Evolutionary conservation across 2,329 filamentous ascomycete species (phyloP).

Genomic region (Fusarium tjaetaba): DNA sequence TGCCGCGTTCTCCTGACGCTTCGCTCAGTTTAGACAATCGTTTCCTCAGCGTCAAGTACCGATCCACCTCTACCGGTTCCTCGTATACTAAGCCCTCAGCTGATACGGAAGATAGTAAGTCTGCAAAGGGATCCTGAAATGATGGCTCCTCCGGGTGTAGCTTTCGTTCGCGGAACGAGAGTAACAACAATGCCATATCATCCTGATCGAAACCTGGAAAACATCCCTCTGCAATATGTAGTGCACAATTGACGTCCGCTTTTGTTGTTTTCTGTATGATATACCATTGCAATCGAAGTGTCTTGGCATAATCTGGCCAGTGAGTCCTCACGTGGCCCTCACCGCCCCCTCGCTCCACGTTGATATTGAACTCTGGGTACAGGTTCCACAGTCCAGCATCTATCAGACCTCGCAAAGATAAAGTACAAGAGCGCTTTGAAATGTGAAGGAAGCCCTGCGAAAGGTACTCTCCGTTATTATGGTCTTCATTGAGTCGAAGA

Average conservation of each 20-base stretch:
- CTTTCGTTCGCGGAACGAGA: not conserved
- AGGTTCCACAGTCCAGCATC: too few species aligned
- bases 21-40: rapidly evolving
- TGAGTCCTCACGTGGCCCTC: too few species aligned
- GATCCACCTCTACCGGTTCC: not conserved
- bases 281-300: too few species aligned
- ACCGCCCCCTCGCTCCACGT: too few species aligned
- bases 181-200: not conserved
- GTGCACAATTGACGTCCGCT: rapidly evolving
- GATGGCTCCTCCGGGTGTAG: rapidly evolving
- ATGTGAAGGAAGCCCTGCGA: too few species aligned
- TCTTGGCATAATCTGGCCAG: too few species aligned
- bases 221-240: rapidly evolving
- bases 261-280: not conserved
- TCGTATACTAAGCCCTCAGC: rapidly evolving
- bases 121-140: not conserved
- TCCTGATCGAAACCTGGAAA: not conserved
- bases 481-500: too few species aligned
- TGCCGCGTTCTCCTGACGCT: not conserved
- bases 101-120: too few species aligned
- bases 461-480: not conserved
- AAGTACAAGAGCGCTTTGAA: too few species aligned
- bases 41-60: not conserved
- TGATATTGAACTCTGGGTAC: not conserved
- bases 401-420: too few species aligned